Conservation (phyloP, 257 asterid genomes). For the Capsicum chinense region DNA sequence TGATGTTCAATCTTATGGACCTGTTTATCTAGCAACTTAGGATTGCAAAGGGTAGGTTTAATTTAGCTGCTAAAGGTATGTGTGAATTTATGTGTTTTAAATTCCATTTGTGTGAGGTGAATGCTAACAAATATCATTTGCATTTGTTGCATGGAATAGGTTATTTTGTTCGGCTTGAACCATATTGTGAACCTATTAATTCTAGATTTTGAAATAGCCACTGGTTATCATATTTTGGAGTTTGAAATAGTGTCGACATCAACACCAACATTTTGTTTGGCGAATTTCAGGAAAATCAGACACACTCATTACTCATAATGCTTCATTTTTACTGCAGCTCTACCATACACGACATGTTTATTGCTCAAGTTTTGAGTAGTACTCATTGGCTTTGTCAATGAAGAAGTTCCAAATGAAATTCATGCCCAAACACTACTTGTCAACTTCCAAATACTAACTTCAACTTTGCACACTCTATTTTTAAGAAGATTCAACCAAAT, state of each 20-base stretch:
- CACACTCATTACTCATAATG: background rate
- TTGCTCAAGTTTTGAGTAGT: no score
- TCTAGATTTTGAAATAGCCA: background rate
- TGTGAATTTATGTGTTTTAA: background rate
- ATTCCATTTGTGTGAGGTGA: background rate
- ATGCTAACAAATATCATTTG: background rate
- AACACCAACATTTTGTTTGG: background rate
- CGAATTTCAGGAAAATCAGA: constrained; percentile 1
- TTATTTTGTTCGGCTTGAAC: background rate
- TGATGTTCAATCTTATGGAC: constrained; percentile 63
- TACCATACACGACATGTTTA: background rate
- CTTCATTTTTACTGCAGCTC: background rate
- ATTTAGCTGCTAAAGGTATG: background rate
- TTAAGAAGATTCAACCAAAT: background rate
- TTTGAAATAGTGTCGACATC: background rate
- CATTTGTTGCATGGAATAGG: background rate
- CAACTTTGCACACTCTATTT: no score
- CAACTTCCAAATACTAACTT: no score
- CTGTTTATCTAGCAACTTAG: constrained; percentile 77
- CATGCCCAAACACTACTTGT: background rate
- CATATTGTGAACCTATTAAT: background rate
- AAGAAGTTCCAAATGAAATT: background rate
- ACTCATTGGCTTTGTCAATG: no score
- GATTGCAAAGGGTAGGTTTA: constrained; percentile 12
- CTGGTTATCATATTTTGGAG: background rate